These are phyloP conservation scores for Linum usitatissimum DNA, from an alignment of 345 rosid species.

Conservation along the genomic window DNA sequence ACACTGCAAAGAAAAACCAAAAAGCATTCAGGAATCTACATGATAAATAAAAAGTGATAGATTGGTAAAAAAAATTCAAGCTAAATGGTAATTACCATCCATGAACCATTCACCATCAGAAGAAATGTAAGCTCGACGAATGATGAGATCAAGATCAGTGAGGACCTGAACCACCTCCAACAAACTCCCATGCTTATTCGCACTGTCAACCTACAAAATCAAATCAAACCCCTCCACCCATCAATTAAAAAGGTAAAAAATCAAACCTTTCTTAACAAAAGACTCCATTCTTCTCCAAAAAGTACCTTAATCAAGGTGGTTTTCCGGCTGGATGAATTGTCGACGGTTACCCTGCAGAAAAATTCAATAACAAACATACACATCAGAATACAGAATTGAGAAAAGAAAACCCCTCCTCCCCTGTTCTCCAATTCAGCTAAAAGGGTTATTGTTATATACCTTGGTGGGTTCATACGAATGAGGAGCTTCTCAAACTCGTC, in stretches of 20 bases:
- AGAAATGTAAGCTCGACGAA: slow-evolving; percentile 72
- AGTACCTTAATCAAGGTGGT: slow-evolving; percentile 59
- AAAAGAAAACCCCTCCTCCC: slow-evolving; percentile 1
- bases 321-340: slow-evolving; percentile 46
- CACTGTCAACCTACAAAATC: slow-evolving; percentile 57
- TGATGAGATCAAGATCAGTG: slow-evolving; percentile 58
- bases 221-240: neutral
- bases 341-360: slow-evolving; percentile 56
- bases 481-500: slow-evolving; percentile 70
- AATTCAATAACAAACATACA: slow-evolving; percentile 9
- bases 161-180: slow-evolving; percentile 76
- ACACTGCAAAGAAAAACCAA: slow-evolving; percentile 33
- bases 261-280: neutral
- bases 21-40: slow-evolving; percentile 11
- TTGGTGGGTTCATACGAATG: slow-evolving; percentile 71
- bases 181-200: slow-evolving; percentile 67
- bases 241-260: slow-evolving; percentile 1
- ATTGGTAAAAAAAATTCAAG: neutral
- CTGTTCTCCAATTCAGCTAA: slow-evolving; percentile 6
- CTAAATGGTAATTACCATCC: slow-evolving; percentile 46
- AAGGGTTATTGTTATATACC: slow-evolving; percentile 22
- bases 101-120: slow-evolving; percentile 87
- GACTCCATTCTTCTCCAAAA: neutral
- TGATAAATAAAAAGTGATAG: neutral
- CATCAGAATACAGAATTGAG: slow-evolving; percentile 5